Evolutionary conservation across 768 basidiomycete species (phyloP).

Genomic region (Lactifluus rugatus): DNA sequence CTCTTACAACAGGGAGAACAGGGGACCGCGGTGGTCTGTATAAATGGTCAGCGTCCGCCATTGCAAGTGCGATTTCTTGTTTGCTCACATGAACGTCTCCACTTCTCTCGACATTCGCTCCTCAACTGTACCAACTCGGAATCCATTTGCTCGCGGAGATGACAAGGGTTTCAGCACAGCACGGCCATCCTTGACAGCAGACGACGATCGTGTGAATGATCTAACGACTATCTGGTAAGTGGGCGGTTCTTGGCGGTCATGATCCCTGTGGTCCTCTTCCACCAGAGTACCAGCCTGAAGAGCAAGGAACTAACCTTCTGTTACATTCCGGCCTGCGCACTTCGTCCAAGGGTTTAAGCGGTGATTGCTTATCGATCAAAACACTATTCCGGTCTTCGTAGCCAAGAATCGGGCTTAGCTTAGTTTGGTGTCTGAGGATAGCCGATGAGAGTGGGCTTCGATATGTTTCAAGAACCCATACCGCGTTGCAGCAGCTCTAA

Average conservation of each 20-base stretch:
- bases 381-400: not conserved
- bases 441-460: not conserved
- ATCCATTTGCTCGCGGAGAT: not conserved
- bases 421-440: not conserved
- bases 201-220: not conserved
- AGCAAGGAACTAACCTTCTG: not conserved
- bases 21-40: not conserved
- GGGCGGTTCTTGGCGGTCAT: not conserved
- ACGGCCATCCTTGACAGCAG: not conserved
- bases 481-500: constrained; percentile 7
- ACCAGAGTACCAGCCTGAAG: not conserved
- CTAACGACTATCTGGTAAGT: not conserved
- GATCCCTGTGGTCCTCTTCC: not conserved
- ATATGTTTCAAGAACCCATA: constrained; percentile 1
- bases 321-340: not conserved
- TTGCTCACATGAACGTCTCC: constrained; percentile 4
- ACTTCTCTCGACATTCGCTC: constrained; percentile 12
- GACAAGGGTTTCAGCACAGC: not conserved
- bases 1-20: not conserved
- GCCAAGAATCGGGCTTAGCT: not conserved
- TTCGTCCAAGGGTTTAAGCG: not conserved
- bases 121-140: constrained; percentile 1
- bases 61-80: too few species aligned
- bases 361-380: not conserved
- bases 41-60: not conserved